A percentile compares a stretch with the other conserved stretches of the same genome.
Conservation (phyloP, 2,329 filamentous ascomycete species). For the Ceratocystis cubensis region DNA sequence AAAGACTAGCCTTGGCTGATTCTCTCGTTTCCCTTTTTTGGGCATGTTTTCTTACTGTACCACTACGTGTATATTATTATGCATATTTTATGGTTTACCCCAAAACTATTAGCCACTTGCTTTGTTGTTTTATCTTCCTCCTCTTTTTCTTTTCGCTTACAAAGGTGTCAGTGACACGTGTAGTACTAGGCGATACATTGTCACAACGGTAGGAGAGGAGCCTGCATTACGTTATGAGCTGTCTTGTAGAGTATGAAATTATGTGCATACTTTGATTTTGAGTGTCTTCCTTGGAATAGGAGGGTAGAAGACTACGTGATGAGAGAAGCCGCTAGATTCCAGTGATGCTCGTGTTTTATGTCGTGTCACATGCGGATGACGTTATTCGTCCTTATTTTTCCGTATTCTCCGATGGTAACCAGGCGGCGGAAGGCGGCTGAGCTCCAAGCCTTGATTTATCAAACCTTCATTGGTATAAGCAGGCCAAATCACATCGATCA, state of each 20-base stretch:
- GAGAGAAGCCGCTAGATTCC: background rate
- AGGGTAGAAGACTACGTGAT: background rate
- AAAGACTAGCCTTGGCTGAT: background rate
- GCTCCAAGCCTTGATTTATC: too few species aligned
- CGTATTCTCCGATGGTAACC: background rate
- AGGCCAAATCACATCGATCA: too few species aligned
- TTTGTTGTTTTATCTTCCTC: too few species aligned
- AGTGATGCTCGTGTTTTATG: too few species aligned
- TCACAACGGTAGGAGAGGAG: background rate
- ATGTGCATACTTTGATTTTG: background rate
- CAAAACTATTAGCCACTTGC: background rate
- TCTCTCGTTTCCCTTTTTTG: background rate
- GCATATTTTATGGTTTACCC: constrained; percentile 4
- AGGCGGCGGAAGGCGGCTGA: too few species aligned
- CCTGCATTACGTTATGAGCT: background rate
- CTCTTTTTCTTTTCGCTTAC: background rate
- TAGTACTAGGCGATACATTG: too few species aligned
- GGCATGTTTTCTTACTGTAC: constrained; percentile 10
- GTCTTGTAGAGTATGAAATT: background rate
- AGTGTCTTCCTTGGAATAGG: background rate
- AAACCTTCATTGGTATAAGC: too few species aligned
- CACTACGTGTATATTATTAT: constrained; percentile 15
- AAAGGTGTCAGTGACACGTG: background rate
- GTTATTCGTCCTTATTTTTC: background rate
- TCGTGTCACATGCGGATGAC: too few species aligned